Evolutionary conservation across 2,329 filamentous ascomycete genomes (phyloP).

Genomic region (Alternaria gaisen): DNA sequence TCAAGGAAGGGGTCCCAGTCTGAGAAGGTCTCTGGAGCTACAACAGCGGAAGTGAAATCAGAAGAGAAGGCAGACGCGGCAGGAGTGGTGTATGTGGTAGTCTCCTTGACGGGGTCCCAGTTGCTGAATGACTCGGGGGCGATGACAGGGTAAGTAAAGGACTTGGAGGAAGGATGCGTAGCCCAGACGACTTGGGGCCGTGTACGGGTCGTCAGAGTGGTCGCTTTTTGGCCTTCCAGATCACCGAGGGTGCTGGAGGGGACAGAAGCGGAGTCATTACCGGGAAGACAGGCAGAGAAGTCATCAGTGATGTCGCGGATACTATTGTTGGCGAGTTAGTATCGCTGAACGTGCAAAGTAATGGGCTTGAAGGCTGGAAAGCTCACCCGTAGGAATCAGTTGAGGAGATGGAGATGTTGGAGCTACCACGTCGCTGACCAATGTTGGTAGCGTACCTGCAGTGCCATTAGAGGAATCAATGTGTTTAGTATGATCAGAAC

Average conservation of each 20-base stretch:
- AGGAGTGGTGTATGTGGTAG: neutral
- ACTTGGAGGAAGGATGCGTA: neutral
- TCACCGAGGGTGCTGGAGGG: neutral
- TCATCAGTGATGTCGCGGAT: neutral
- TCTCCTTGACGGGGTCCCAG: constrained; percentile 1
- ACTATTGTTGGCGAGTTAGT: neutral
- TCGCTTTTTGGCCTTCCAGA: neutral
- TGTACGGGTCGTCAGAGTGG: neutral
- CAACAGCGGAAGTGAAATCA: neutral
- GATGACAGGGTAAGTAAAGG: neutral
- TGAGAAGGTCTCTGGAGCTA: neutral
- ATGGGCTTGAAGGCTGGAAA: neutral
- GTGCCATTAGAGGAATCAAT: neutral
- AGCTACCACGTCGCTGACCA: constrained; percentile 9
- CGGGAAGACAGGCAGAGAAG: constrained; percentile 7
- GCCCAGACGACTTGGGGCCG: neutral
- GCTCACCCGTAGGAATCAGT: constrained; percentile 14
- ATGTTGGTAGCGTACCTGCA: constrained; percentile 14
- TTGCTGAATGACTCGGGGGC: neutral
- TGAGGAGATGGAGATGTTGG: constrained; percentile 2
- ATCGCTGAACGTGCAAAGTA: neutral
- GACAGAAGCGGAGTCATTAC: neutral
- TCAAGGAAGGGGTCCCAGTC: neutral
- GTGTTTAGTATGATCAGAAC: neutral
- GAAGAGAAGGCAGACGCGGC: neutral